These are phyloP conservation scores for Globisporangium radiosum DNA, from an alignment of 352 stramenopile species.

Conservation along the genomic window DNA sequence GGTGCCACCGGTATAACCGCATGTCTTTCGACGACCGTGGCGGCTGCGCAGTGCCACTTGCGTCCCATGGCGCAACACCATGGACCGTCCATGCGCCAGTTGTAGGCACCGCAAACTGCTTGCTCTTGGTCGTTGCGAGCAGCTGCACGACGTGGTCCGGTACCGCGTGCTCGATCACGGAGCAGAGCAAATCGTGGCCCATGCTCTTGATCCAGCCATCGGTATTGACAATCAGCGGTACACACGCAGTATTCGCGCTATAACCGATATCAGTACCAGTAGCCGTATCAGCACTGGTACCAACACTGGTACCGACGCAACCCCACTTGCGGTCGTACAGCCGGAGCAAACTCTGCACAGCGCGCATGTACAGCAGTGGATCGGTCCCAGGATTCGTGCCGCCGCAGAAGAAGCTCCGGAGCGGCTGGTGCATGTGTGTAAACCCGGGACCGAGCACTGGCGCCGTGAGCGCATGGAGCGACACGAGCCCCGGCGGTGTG, in stretches of 20 bases:
- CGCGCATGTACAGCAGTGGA: slow-evolving; percentile 67
- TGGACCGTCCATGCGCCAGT: slow-evolving; percentile 44
- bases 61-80: slow-evolving; percentile 62
- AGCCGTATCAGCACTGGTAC: too few species aligned
- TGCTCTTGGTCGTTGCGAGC: slow-evolving; percentile 83
- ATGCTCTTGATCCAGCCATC: slow-evolving; percentile 98
- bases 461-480: slow-evolving; percentile 81
- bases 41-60: slow-evolving; percentile 46
- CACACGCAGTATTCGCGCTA: slow-evolving; percentile 2
- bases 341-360: slow-evolving; percentile 60
- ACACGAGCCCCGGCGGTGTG: slow-evolving; percentile 89
- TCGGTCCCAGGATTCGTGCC: slow-evolving; percentile 71
- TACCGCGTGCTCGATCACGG: slow-evolving; percentile 76
- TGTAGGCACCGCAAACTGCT: slow-evolving; percentile 73
- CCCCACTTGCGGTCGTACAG: slow-evolving; percentile 55
- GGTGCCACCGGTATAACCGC: slow-evolving; percentile 69
- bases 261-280: too few species aligned
- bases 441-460: slow-evolving; percentile 91
- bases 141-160: slow-evolving; percentile 94
- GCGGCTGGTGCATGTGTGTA: slow-evolving; percentile 80
- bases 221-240: slow-evolving; percentile 95
- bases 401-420: slow-evolving; percentile 72
- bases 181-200: slow-evolving; percentile 91
- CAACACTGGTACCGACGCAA: background rate
- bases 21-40: slow-evolving; percentile 78